A percentile compares a stretch with the other conserved stretches of the same genome.
phyloP scores from a whole-genome alignment of 2,329 filamentous ascomycete species.

The Fusarium albidum region DNA sequence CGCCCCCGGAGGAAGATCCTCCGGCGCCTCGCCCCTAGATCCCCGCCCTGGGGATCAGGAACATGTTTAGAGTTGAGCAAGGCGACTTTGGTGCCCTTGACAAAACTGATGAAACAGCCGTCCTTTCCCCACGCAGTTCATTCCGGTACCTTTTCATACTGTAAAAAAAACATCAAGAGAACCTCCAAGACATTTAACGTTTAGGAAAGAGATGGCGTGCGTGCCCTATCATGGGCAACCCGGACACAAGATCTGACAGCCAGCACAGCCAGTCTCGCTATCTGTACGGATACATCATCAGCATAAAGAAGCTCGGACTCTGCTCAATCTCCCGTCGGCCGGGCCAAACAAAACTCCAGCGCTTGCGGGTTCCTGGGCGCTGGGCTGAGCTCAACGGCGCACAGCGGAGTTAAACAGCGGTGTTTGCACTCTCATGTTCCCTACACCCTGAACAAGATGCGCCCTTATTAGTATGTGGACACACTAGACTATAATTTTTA shows the following conservation, averaged over 20 bases:
- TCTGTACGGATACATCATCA: no score
- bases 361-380: constrained; percentile 10
- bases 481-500: no score
- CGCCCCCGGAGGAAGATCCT: no score
- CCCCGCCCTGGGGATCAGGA: not conserved
- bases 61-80: no score
- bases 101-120: constrained; percentile 13
- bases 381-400: constrained; percentile 30
- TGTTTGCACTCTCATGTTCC: not conserved
- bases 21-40: no score
- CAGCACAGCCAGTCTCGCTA: constrained; percentile 6
- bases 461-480: no score
- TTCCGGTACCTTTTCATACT: constrained; percentile 14
- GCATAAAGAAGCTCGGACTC: constrained; percentile 8
- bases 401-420: constrained; percentile 1
- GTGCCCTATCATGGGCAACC: no score
- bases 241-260: constrained; percentile 19
- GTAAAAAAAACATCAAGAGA: constrained; percentile 6
- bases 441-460: not conserved
- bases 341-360: not conserved
- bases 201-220: not conserved
- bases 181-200: not conserved
- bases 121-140: constrained; percentile 11
- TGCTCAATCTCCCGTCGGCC: constrained; percentile 3
- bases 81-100: not conserved